These are phyloP conservation scores for Trichophyton simii DNA, from an alignment of 2,329 filamentous ascomycete genomes.

Conservation along the genomic window DNA sequence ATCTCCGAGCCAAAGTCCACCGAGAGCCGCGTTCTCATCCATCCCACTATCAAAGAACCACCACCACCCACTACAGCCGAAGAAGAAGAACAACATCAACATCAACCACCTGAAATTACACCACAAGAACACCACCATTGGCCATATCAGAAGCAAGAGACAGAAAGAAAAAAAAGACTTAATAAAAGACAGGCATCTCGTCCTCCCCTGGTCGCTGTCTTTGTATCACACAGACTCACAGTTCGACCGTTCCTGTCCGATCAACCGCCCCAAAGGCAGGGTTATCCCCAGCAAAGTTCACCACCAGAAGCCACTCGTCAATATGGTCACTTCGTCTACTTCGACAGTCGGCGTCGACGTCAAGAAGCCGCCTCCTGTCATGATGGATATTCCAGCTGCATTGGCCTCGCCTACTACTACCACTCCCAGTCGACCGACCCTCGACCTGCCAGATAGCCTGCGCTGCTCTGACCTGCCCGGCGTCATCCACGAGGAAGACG, in stretches of 20 bases:
- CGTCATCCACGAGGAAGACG: constrained; percentile 13
- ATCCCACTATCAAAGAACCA: too few species aligned
- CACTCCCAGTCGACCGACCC: neutral
- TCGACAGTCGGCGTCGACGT: too few species aligned
- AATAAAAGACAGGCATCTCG: too few species aligned
- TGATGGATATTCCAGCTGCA: too few species aligned
- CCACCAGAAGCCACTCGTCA: neutral
- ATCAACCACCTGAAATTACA: neutral
- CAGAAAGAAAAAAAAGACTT: neutral
- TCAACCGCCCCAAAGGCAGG: neutral
- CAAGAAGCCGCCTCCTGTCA: too few species aligned
- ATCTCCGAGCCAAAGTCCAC: too few species aligned
- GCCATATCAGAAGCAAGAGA: neutral
- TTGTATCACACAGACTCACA: neutral
- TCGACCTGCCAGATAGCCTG: constrained; percentile 8
- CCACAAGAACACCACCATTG: neutral
- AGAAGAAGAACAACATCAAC: neutral
- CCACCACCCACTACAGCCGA: neutral
- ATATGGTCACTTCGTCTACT: too few species aligned
- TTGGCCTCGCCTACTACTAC: neutral
- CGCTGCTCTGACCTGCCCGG: constrained; percentile 12
- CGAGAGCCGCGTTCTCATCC: too few species aligned
- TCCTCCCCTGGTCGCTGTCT: neutral
- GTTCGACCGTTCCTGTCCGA: constrained; percentile 1
- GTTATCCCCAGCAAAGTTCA: neutral